These are phyloP conservation scores for Tremella yokohamensis DNA, from an alignment of 768 basidiomycete species.

Conservation along the genomic window DNA sequence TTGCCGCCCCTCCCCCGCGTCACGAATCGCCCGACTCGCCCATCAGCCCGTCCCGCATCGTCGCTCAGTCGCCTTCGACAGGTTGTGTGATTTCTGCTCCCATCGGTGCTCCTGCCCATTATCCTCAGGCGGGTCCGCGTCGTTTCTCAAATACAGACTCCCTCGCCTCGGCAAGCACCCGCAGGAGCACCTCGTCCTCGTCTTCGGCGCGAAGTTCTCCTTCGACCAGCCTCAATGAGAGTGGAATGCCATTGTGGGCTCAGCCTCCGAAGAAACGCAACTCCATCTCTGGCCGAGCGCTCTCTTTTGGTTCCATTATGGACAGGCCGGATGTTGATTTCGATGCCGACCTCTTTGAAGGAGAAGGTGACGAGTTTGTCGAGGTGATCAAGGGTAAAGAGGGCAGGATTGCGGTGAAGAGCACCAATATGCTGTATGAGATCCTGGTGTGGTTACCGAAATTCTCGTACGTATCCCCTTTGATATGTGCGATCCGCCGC, in stretches of 20 bases:
- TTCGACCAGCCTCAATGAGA: slow-evolving; percentile 6
- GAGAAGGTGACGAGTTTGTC: slow-evolving; percentile 25
- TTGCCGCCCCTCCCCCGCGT: not conserved
- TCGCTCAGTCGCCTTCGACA: slow-evolving; percentile 23
- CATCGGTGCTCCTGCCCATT: slow-evolving; percentile 34
- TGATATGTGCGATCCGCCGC: not conserved
- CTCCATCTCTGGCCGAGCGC: slow-evolving; percentile 20
- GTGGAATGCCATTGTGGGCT: slow-evolving; percentile 24
- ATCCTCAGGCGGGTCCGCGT: slow-evolving; percentile 22
- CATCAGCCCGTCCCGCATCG: slow-evolving; percentile 6
- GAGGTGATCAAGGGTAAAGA: slow-evolving; percentile 43
- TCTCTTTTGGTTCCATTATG: slow-evolving; percentile 22
- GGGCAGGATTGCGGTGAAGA: slow-evolving; percentile 40
- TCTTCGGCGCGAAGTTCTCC: slow-evolving; percentile 16
- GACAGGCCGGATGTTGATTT: slow-evolving; percentile 36
- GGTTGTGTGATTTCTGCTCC: slow-evolving; percentile 39
- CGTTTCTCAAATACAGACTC: not conserved
- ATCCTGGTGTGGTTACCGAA: slow-evolving; percentile 43
- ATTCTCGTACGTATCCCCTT: slow-evolving; percentile 33
- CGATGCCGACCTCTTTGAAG: slow-evolving; percentile 33
- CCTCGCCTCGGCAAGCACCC: slow-evolving; percentile 13
- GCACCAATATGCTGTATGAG: slow-evolving; percentile 22
- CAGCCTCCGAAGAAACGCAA: slow-evolving; percentile 23
- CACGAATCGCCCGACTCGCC: slow-evolving; percentile 11
- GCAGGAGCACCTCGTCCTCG: slow-evolving; percentile 15